Base-by-base conservation (phyloP, 257 asterid genomes). In the Ehretia macrophylla region DNA sequence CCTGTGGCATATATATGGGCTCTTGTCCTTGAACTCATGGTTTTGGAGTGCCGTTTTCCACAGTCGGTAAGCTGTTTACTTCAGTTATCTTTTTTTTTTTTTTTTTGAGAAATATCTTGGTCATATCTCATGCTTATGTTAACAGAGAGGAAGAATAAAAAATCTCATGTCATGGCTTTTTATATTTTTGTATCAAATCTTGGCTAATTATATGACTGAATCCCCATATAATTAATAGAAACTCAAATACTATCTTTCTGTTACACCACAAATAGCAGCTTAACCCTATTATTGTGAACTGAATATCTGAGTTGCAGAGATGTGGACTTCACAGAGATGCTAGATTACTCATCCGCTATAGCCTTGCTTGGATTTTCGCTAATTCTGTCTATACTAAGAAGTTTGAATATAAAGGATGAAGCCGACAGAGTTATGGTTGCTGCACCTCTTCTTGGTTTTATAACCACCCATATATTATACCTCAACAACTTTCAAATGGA, bases 401-500 rank as follows among this genome's bases (percentile, higher is more conserved):
- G 95, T 69, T 72, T 80, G 55, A 44, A 72, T 42, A 55, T 84
- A 59, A 81, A 80, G 77, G 73, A 61, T 49, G 90, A 71, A 60
- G 85, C 95, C 19, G 78, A 86, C 49, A 70, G 84, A 67, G 95
- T 86, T 65, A 84, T 79, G 87, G 86, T 84, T 70, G 78, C 95
- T 68, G 89, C 95, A 59, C 95, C 93, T 8, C 58, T 82, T 21
- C n/a, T 80, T 63, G 87, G 87, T 63, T 86, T 86, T 71, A 56
- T 80, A 11, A 70, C 79, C 23, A 86, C 95, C 69, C 95, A 86
- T 77, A 74, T 81, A 65, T 56, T 86, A 76, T 86, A 65, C 61
- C 87, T 84, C 22, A 77, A 79, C 85, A 79, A 74, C 79, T 86
- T 70, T 49, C 42, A 66, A 74, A 86, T 86, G 95, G 87, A 86